A percentile compares a stretch with the other conserved stretches of the same genome.
These are phyloP conservation scores for Lunularia cruciata DNA, from an alignment of 225 moss, liverwort and hornwort genomes.

Conservation along the genomic window DNA sequence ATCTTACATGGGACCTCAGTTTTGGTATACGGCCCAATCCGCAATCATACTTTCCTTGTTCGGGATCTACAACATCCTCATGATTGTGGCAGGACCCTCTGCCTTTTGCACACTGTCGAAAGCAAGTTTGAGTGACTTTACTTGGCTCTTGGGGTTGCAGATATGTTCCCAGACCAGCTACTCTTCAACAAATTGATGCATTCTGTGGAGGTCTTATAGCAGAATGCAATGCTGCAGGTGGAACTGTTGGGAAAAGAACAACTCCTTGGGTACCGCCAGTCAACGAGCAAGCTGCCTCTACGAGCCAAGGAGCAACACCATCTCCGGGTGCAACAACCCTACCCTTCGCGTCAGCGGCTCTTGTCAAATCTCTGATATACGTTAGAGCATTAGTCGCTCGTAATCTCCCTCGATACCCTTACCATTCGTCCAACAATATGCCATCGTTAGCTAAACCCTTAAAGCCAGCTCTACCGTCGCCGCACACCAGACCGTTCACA, in stretches of 20 bases:
- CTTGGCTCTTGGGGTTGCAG: constrained; percentile 54
- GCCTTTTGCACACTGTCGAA: no score
- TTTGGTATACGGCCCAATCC: no score
- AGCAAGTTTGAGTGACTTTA: no score
- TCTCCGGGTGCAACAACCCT: constrained; percentile 68
- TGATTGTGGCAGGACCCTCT: no score
- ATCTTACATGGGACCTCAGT: no score
- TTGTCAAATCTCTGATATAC: constrained; percentile 88
- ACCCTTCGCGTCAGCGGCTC: constrained; percentile 80
- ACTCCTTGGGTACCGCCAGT: constrained; percentile 69
- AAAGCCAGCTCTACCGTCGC: constrained; percentile 71
- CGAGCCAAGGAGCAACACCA: constrained; percentile 46
- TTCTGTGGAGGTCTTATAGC: constrained; percentile 94
- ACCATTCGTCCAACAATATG: constrained; percentile 55
- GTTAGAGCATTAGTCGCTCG: constrained; percentile 90
- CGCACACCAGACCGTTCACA: constrained; percentile 54
- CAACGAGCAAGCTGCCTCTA: constrained; percentile 54
- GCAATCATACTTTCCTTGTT: no score
- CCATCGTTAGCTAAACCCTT: constrained; percentile 65
- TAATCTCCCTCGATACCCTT: constrained; percentile 71
- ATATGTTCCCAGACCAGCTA: constrained; percentile 74
- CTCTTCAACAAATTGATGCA: constrained; percentile 88
- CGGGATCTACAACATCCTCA: no score
- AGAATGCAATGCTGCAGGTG: constrained; percentile 78
- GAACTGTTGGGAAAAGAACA: constrained; percentile 63